Evolutionary conservation across 192 early-diverging fungal genomes (phyloP).

Genomic region (Rhizoclosmatium sp.): DNA sequence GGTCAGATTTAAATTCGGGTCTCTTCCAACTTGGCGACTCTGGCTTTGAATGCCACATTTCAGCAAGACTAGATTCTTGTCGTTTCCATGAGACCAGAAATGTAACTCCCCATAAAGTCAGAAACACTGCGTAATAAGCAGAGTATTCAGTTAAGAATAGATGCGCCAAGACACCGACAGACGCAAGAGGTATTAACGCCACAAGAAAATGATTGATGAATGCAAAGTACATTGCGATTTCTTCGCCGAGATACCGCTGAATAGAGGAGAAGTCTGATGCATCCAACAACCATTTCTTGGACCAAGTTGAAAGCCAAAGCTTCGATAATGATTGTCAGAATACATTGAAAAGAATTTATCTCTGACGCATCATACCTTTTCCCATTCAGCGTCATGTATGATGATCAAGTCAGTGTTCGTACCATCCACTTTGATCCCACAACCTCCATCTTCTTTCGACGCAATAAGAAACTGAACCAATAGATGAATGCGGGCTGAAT

Average conservation of each 20-base stretch:
- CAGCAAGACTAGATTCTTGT: slow-evolving; percentile 73
- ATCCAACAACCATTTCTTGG: slow-evolving; percentile 78
- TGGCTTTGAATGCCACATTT: slow-evolving; percentile 77
- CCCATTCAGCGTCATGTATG: slow-evolving; percentile 78
- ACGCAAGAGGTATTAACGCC: slow-evolving; percentile 74
- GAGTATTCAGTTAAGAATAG: slow-evolving; percentile 64
- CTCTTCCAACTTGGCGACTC: slow-evolving; percentile 63
- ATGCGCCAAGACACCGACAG: slow-evolving; percentile 68
- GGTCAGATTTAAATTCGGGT: slow-evolving; percentile 77
- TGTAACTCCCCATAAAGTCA: slow-evolving; percentile 63
- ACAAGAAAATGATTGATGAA: slow-evolving; percentile 89
- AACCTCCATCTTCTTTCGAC: neutral
- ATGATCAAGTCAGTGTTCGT: slow-evolving; percentile 71
- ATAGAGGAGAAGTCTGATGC: slow-evolving; percentile 73
- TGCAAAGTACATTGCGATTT: slow-evolving; percentile 92
- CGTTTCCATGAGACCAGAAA: slow-evolving; percentile 87
- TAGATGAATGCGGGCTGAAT: no score
- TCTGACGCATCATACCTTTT: no score
- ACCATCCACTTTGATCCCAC: neutral
- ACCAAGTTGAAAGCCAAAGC: slow-evolving; percentile 84
- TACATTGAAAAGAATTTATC: no score
- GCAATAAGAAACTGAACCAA: neutral
- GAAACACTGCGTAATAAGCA: slow-evolving; percentile 67
- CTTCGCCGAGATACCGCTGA: slow-evolving; percentile 86
- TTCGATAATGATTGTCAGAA: neutral